These are phyloP conservation scores for Sistotremastrum suecicum DNA, from an alignment of 768 basidiomycete genomes.

Conservation along the genomic window DNA sequence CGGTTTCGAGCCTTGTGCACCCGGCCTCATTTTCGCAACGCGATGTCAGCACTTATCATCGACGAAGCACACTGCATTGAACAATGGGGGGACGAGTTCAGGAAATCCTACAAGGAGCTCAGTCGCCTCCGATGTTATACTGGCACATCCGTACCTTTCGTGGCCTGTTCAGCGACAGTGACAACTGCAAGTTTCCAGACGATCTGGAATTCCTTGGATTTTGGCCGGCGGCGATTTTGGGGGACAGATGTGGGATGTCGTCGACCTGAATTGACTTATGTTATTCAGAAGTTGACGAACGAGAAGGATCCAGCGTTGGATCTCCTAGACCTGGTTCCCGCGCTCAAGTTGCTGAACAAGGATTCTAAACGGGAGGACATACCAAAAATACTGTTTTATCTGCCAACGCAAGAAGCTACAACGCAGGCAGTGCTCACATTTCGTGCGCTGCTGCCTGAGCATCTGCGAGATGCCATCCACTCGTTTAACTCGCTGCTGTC, in stretches of 20 bases:
- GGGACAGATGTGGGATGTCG: slow-evolving; percentile 17
- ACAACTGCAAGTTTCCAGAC: slow-evolving; percentile 12
- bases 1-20: too few species aligned
- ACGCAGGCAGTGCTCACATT: slow-evolving; percentile 6
- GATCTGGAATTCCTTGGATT: slow-evolving; percentile 14
- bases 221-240: slow-evolving; percentile 20
- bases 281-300: slow-evolving; percentile 7
- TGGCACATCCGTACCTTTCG: too few species aligned
- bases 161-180: slow-evolving; percentile 21
- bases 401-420: slow-evolving; percentile 9
- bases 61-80: too few species aligned
- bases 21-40: too few species aligned
- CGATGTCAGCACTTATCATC: too few species aligned
- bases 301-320: slow-evolving; percentile 7
- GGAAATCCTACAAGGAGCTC: too few species aligned
- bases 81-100: too few species aligned
- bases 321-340: slow-evolving; percentile 12
- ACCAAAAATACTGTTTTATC: slow-evolving; percentile 12
- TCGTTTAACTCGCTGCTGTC: slow-evolving; percentile 11
- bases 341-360: neutral
- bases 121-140: too few species aligned
- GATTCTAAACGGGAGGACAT: slow-evolving; percentile 5
- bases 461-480: slow-evolving; percentile 11
- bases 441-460: slow-evolving; percentile 10
- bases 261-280: slow-evolving; percentile 14